These are phyloP conservation scores for Cymodocea nodosa DNA, from an alignment of 116 monocot species.

Conservation along the genomic window DNA sequence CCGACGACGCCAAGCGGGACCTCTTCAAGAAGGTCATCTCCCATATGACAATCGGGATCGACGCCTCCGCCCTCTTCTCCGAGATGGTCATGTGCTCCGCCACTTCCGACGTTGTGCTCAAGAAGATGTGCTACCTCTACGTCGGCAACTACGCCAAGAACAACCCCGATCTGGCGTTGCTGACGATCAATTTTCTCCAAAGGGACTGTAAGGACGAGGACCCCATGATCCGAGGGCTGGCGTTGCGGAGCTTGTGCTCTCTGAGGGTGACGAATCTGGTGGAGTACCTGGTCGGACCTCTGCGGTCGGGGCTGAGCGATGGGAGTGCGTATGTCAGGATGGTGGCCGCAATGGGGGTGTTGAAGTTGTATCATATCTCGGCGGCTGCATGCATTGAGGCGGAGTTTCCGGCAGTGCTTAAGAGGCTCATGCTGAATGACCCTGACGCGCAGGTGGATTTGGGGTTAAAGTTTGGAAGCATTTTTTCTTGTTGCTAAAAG, in stretches of 20 bases:
- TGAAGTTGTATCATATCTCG: constrained; percentile 84
- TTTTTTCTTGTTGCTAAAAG: neutral
- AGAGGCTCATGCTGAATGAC: constrained; percentile 67
- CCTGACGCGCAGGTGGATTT: constrained; percentile 74
- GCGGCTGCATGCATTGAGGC: constrained; percentile 62
- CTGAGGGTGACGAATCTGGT: constrained; percentile 77
- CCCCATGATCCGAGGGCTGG: constrained; percentile 91
- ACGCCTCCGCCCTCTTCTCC: constrained; percentile 84
- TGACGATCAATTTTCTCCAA: constrained; percentile 95
- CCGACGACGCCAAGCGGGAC: constrained; percentile 73
- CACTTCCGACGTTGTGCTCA: constrained; percentile 88
- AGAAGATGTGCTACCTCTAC: constrained; percentile 99
- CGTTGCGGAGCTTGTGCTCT: constrained; percentile 72
- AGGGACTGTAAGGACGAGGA: constrained; percentile 86
- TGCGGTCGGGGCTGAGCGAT: constrained; percentile 54
- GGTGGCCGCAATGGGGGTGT: constrained; percentile 65
- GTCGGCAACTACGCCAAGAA: constrained; percentile 72
- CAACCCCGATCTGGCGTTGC: constrained; percentile 88
- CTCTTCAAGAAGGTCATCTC: constrained; percentile 98
- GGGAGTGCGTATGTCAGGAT: constrained; percentile 65
- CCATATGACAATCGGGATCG: constrained; percentile 94
- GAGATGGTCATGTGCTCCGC: constrained; percentile 99
- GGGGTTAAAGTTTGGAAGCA: neutral
- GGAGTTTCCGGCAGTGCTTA: constrained; percentile 61
- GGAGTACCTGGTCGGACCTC: constrained; percentile 85